Percentiles rank a stretch among this genome's conserved stretches.
phyloP scores from a whole-genome alignment of 176 grass and related monocot species.

The Calamus simplicifolius region DNA sequence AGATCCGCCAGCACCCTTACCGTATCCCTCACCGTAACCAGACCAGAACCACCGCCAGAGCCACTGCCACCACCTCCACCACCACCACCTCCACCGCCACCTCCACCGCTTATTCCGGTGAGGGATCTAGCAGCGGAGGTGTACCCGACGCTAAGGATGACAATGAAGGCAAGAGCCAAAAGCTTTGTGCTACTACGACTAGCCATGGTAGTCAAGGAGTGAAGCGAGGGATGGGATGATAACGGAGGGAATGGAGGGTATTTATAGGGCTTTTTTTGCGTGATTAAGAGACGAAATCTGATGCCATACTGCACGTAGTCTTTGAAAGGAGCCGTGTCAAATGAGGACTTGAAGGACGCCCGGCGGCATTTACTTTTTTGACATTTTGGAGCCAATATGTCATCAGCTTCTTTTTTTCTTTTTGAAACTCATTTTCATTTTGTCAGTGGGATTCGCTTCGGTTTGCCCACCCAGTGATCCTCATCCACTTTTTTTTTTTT shows the following conservation, averaged over 20 bases:
- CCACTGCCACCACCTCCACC: neutral
- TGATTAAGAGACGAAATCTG: neutral
- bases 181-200: neutral
- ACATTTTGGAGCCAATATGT: too few species aligned
- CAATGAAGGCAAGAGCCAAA: neutral
- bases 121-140: conserved; percentile 3
- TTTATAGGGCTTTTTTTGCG: neutral
- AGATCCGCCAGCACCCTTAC: neutral
- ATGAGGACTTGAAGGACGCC: too few species aligned
- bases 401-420: too few species aligned
- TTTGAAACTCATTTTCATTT: too few species aligned
- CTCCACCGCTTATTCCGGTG: neutral
- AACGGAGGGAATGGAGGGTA: neutral
- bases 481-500: too few species aligned
- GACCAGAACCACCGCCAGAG: neutral
- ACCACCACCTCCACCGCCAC: neutral
- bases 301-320: neutral
- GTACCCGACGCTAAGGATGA: neutral
- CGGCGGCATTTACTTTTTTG: too few species aligned
- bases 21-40: neutral
- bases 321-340: neutral
- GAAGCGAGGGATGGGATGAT: neutral
- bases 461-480: too few species aligned
- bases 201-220: neutral
- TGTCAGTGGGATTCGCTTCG: too few species aligned